Percentiles rank a stretch among this genome's conserved stretches.
Evolutionary conservation across 1,284 basidiomycete genomes (phyloP).

Genomic region (Sanghuangporus baumii): DNA sequence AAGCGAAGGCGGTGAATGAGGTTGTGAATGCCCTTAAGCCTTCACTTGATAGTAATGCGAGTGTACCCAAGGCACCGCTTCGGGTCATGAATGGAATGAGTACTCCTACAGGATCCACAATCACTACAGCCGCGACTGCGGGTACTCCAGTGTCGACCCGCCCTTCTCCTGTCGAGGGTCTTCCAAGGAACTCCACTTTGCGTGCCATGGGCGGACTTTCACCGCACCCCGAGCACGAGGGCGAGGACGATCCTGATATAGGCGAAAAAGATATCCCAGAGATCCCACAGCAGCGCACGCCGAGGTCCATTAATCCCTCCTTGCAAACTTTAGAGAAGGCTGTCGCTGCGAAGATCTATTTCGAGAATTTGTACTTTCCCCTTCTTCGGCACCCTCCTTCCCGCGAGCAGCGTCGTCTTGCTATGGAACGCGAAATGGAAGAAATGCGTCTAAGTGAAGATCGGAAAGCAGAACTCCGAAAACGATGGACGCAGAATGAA

Average conservation of each 20-base stretch:
- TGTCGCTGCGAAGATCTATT: conserved; percentile 88
- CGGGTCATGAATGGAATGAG: conserved; percentile 83
- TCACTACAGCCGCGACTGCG: conserved; percentile 42
- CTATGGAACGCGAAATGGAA: conserved; percentile 85
- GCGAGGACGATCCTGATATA: conserved; percentile 38
- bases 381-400: conserved; percentile 79
- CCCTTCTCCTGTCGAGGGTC: conserved; percentile 45
- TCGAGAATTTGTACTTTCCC: conserved; percentile 95
- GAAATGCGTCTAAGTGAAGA: conserved; percentile 64
- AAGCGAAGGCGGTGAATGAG: conserved; percentile 79
- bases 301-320: conserved; percentile 67
- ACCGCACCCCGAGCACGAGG: conserved; percentile 59
- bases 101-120: conserved; percentile 54
- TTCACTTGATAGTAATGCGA: conserved; percentile 38
- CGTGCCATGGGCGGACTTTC: conserved; percentile 42
- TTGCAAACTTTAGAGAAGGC: conserved; percentile 90
- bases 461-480: conserved; percentile 69
- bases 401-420: conserved; percentile 77
- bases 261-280: conserved; percentile 27
- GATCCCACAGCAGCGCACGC: conserved; percentile 31
- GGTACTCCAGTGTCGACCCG: conserved; percentile 49
- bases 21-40: conserved; percentile 66
- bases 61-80: conserved; percentile 47
- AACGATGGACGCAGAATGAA: conserved; percentile 82
- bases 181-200: conserved; percentile 56